phyloP scores from a whole-genome alignment of 768 basidiomycete species.

The Phanerochaete carnosa region DNA sequence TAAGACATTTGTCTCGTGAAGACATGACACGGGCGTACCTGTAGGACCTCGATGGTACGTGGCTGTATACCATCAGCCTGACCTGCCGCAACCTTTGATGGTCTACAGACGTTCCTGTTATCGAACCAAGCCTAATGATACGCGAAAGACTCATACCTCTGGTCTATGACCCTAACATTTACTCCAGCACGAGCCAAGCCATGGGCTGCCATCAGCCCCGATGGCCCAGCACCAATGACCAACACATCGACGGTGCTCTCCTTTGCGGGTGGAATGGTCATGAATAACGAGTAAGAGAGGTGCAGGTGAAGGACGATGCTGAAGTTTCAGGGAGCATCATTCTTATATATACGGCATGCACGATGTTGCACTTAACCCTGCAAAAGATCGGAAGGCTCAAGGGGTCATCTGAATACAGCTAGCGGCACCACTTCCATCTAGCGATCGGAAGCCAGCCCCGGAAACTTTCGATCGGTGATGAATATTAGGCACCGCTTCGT shows the following conservation, averaged over 20 bases:
- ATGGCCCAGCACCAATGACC: constrained; percentile 41
- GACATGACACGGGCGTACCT: constrained; percentile 24
- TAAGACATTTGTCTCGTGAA: neutral
- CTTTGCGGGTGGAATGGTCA: constrained; percentile 6
- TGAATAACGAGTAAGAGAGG: neutral
- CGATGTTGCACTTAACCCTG: neutral
- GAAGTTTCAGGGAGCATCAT: neutral
- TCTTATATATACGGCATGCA: neutral
- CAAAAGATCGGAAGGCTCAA: neutral
- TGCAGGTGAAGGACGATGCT: neutral
- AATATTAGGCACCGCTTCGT: neutral
- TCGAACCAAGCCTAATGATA: neutral
- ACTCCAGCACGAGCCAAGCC: constrained; percentile 34
- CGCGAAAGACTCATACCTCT: constrained; percentile 26
- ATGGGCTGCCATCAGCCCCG: constrained; percentile 43
- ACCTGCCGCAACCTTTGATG: constrained; percentile 38
- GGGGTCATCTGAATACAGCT: neutral
- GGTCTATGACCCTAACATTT: constrained; percentile 37
- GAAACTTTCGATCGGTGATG: neutral
- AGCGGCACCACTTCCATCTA: neutral
- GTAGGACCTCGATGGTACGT: constrained; percentile 50
- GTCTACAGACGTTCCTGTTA: constrained; percentile 20
- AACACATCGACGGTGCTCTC: constrained; percentile 35
- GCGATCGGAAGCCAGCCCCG: neutral
- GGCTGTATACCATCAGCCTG: constrained; percentile 58